phyloP scores from a whole-genome alignment of 305 asterid genomes.

The Rubia occidens region DNA sequence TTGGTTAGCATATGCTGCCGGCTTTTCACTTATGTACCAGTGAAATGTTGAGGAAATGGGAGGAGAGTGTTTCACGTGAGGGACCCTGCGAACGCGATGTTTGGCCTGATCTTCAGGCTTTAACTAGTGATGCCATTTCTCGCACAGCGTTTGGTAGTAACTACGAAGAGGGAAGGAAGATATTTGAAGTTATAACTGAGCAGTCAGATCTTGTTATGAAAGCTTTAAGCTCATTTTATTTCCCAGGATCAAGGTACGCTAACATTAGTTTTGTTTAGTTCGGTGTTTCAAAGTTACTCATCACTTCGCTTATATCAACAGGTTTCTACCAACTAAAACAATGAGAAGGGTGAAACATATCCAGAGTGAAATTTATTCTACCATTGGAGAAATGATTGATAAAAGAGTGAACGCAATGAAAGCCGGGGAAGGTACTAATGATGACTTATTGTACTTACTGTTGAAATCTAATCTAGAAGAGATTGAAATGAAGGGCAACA shows the following conservation, averaged over 20 bases:
- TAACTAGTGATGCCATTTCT: conserved; percentile 22
- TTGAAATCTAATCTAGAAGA: too few relatives aligned
- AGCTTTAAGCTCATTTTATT: not conserved
- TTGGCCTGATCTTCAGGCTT: conserved; percentile 21
- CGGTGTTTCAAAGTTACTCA: not conserved
- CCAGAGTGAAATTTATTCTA: conserved; percentile 18
- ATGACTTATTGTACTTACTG: conserved; percentile 34
- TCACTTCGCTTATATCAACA: not conserved
- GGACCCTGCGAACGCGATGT: conserved; percentile 20
- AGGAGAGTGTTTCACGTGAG: not conserved
- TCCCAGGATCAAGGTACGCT: conserved; percentile 19
- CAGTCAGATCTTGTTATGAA: conserved; percentile 7
- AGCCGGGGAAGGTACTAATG: conserved; percentile 24
- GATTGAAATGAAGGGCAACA: too few relatives aligned
- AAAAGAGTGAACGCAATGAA: conserved; percentile 26
- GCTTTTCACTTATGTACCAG: conserved; percentile 18
- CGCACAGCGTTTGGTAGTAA: not conserved
- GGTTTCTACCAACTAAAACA: conserved; percentile 37
- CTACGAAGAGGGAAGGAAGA: conserved; percentile 17
- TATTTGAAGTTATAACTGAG: conserved; percentile 18
- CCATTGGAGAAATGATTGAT: conserved; percentile 22
- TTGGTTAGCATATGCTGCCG: conserved; percentile 22
- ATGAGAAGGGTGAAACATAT: conserved; percentile 35
- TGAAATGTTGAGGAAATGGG: conserved; percentile 27
- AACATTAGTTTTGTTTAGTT: too few relatives aligned